Evolutionary conservation across 2,329 filamentous ascomycete genomes (phyloP).

Genomic region (Fusarium staphyleae): DNA sequence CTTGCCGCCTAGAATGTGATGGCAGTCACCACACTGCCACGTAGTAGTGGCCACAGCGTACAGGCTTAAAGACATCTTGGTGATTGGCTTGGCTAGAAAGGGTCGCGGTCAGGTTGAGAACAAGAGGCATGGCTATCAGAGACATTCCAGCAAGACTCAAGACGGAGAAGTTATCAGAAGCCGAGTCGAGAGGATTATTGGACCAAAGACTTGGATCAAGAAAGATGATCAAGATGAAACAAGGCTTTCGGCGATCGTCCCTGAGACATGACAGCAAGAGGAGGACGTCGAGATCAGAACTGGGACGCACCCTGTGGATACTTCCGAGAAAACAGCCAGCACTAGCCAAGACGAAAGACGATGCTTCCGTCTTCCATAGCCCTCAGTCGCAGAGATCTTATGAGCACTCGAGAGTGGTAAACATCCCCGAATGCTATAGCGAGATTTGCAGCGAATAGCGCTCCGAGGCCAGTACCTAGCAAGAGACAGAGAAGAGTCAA

Average conservation of each 20-base stretch:
- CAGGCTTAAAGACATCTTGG: constrained; percentile 33
- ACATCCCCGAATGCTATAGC: constrained; percentile 59
- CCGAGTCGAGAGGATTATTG: constrained; percentile 33
- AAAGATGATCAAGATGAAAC: constrained; percentile 35
- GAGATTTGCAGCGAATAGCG: constrained; percentile 65
- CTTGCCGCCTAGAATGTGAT: constrained; percentile 28
- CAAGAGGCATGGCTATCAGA: constrained; percentile 36
- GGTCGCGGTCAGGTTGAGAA: constrained; percentile 40
- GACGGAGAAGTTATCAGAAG: constrained; percentile 34
- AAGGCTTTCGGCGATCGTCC: constrained; percentile 28
- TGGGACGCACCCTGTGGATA: constrained; percentile 42
- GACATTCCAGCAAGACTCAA: constrained; percentile 35
- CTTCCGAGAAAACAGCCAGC: constrained; percentile 42
- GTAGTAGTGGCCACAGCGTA: constrained; percentile 32
- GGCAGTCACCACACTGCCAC: constrained; percentile 25
- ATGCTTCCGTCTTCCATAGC: constrained; percentile 53
- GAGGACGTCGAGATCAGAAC: constrained; percentile 38
- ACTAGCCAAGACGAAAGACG: constrained; percentile 46
- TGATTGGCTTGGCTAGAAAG: constrained; percentile 42
- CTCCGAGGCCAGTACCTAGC: constrained; percentile 72
- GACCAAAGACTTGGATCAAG: constrained; percentile 39
- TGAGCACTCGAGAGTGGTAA: constrained; percentile 48
- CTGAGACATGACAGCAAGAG: constrained; percentile 37
- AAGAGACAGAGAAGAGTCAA: constrained; percentile 57
- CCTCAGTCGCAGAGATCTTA: constrained; percentile 55